phyloP scores from a whole-genome alignment of 345 rosid genomes.

The Lagerstroemia speciosa region DNA sequence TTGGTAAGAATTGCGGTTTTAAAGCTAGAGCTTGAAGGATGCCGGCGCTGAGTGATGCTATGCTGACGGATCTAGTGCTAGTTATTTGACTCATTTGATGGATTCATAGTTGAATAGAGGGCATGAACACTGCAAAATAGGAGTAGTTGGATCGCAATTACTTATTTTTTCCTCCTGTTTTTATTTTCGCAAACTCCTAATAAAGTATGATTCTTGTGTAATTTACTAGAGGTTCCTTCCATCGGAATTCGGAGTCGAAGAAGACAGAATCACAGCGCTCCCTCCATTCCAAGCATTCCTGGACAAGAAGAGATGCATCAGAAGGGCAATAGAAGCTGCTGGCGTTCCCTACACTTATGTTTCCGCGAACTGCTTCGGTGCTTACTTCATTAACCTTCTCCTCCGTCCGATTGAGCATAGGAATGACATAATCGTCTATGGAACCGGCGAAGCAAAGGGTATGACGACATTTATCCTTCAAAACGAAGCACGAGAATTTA shows the following conservation, averaged over 20 bases:
- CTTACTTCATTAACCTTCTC: constrained; percentile 27
- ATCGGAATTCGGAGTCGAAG: constrained; percentile 34
- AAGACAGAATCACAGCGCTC: constrained; percentile 24
- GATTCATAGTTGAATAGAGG: no score
- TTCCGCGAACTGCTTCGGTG: constrained; percentile 24
- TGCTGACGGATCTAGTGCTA: no score
- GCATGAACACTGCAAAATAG: no score
- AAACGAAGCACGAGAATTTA: background rate
- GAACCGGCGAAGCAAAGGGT: constrained; percentile 34
- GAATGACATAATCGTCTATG: constrained; percentile 16
- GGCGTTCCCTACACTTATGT: constrained; percentile 34
- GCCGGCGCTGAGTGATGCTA: no score
- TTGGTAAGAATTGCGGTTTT: no score
- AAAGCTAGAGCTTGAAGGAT: no score
- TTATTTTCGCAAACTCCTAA: no score
- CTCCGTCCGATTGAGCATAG: constrained; percentile 17
- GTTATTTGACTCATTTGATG: no score
- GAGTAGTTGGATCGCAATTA: no score
- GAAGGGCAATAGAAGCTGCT: constrained; percentile 33
- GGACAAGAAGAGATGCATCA: constrained; percentile 26
- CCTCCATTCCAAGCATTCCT: constrained; percentile 33
- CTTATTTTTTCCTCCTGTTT: no score
- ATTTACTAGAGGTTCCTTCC: constrained; percentile 5
- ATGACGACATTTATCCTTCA: background rate
- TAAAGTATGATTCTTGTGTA: background rate